These are phyloP conservation scores for Hansenula anomala DNA, from an alignment of 1,139 yeast genomes.

Conservation along the genomic window DNA sequence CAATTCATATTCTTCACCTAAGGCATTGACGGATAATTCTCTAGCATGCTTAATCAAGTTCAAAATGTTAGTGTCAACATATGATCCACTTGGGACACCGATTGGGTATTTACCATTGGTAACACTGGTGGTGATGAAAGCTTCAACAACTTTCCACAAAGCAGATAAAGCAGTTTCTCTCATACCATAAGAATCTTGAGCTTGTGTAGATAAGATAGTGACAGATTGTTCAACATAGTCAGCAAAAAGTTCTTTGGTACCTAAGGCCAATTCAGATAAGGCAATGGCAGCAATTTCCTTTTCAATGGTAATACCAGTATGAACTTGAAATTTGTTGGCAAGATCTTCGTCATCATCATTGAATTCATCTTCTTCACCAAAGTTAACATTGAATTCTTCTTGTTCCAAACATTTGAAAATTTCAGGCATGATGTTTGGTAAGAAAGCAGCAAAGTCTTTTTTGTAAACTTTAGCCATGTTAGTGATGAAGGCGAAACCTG, in stretches of 20 bases:
- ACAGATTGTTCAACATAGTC: conserved; percentile 74
- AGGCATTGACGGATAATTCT: conserved; percentile 53
- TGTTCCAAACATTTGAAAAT: conserved; percentile 81
- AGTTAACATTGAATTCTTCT: conserved; percentile 59
- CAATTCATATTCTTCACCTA: conserved; percentile 77
- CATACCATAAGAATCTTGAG: conserved; percentile 85
- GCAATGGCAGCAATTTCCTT: conserved; percentile 97
- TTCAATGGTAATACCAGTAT: conserved; percentile 93
- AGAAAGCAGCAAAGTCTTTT: conserved; percentile 80
- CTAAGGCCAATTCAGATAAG: conserved; percentile 80
- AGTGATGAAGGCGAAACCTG: conserved; percentile 92
- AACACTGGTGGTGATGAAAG: conserved; percentile 58
- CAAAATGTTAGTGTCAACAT: conserved; percentile 53
- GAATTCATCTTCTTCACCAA: conserved; percentile 33
- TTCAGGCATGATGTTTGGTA: conserved; percentile 78
- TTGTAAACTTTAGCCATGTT: conserved; percentile 95
- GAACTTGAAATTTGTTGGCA: conserved; percentile 72
- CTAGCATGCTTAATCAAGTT: conserved; percentile 64
- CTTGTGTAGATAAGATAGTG: conserved; percentile 62
- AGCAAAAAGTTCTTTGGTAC: conserved; percentile 76
- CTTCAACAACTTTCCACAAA: conserved; percentile 77
- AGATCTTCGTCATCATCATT: conserved; percentile 46
- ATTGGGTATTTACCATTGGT: conserved; percentile 55
- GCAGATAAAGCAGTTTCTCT: conserved; percentile 82
- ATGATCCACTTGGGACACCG: conserved; percentile 66